Evolutionary conservation across 179 eudicot species (phyloP).

Genomic region (Gypsophila paniculata): DNA sequence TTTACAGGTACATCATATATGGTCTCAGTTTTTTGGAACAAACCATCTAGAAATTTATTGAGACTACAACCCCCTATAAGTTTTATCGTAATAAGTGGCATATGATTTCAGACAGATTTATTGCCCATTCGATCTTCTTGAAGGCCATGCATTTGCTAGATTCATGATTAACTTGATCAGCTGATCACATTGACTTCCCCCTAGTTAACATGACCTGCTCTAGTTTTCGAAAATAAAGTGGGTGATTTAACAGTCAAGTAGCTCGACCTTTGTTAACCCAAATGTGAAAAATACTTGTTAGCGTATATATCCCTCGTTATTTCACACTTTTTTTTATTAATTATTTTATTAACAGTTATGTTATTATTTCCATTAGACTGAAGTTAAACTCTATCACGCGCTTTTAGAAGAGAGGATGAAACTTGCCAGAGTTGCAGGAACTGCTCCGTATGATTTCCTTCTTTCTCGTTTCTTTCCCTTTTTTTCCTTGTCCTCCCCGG

Average conservation of each 20-base stretch:
- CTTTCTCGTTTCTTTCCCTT: not conserved
- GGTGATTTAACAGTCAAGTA: not conserved
- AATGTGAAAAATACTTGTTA: not conserved
- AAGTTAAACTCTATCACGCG: conserved; percentile 51
- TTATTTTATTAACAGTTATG: conserved; percentile 4
- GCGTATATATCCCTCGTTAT: not conserved
- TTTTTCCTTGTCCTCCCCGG: not conserved
- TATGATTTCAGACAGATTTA: no score
- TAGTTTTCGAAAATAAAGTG: no score
- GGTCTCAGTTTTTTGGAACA: no score
- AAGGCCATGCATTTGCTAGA: no score
- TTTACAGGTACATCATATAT: no score
- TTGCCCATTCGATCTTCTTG: no score
- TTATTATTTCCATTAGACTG: conserved; percentile 39
- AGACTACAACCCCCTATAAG: no score
- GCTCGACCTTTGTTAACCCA: not conserved
- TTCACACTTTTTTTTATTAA: not conserved
- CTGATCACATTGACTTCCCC: not conserved
- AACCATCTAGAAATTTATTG: no score
- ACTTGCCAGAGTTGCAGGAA: conserved; percentile 65
- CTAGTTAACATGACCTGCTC: not conserved
- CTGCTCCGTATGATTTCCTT: conserved; percentile 77
- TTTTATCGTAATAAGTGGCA: no score
- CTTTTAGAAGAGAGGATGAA: conserved; percentile 73
- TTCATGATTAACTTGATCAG: no score